These are phyloP conservation scores for Lagenidium sp. DNA, from an alignment of 352 stramenopile genomes.

Conservation along the genomic window DNA sequence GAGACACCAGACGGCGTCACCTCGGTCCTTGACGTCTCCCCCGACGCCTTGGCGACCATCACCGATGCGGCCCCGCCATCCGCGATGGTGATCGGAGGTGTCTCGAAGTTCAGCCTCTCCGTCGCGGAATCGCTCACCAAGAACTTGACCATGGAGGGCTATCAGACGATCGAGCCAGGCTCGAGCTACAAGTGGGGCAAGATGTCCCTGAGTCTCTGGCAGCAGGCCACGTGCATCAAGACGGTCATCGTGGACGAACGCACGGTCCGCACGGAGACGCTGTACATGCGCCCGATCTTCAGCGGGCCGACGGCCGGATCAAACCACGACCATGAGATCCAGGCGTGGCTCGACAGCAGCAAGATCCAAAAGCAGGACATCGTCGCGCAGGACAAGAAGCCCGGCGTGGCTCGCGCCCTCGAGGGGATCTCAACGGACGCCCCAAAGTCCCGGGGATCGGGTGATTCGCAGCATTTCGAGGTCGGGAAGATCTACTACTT, in stretches of 20 bases:
- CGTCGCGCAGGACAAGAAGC: slow-evolving; percentile 3
- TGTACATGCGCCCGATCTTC: slow-evolving; percentile 54
- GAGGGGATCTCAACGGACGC: too few species aligned
- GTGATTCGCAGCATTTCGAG: too few species aligned
- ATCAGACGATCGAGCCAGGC: slow-evolving; percentile 20
- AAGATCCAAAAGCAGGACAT: slow-evolving; percentile 19
- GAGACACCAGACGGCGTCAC: slow-evolving; percentile 4
- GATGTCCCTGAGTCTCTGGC: slow-evolving; percentile 35
- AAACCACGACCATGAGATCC: slow-evolving; percentile 32
- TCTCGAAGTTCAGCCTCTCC: slow-evolving; percentile 23
- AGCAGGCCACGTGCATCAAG: slow-evolving; percentile 33
- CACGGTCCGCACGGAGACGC: slow-evolving; percentile 23
- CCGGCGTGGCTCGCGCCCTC: too few species aligned
- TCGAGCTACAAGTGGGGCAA: slow-evolving; percentile 21
- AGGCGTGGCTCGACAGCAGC: slow-evolving; percentile 41
- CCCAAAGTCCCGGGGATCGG: too few species aligned
- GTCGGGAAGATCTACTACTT: slow-evolving; percentile 10
- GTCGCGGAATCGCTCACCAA: slow-evolving; percentile 25
- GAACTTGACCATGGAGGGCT: slow-evolving; percentile 23
- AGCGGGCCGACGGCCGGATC: slow-evolving; percentile 30
- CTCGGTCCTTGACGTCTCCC: slow-evolving; percentile 10
- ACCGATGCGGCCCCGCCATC: neutral
- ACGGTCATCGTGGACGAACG: slow-evolving; percentile 28
- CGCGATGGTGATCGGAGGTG: slow-evolving; percentile 13
- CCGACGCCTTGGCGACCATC: slow-evolving; percentile 6